Evolutionary conservation across 805 yeast genomes (phyloP), one percentile per base, ranked within the genome.

Genomic region (Candida cerambycidarum): DNA sequence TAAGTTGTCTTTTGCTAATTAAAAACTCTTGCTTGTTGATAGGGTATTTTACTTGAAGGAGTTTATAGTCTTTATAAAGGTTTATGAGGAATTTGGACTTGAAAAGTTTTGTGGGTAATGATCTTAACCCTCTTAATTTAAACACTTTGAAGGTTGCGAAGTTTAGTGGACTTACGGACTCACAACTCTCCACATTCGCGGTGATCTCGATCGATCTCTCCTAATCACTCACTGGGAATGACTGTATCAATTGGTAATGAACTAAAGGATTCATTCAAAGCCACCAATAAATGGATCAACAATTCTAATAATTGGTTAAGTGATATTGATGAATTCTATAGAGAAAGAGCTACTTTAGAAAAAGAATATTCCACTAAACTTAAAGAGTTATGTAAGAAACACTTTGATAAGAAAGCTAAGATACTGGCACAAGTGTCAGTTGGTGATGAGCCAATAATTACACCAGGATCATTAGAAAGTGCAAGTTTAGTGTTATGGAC

Each of bases 401-500:
- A 81, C 48, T 81, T 88, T 53, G 83, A 81, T 45, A 84, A 80
- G 61, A 89, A 90, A 59, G 84, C 95, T 37, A 79, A 80, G 50
- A 63, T 73, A 13, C 71, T 88, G 9, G 78, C 92, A 0, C 60
- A 67, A 11, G 63, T 93, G 21, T 80, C 90, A 33, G 99, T 93
- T 2, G 99, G 99, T 18, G 96, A 88, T 46, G 78, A 78, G 13
- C 99, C 99, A 0, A 76, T 81, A 32, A 78, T 87, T 32, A 93
- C 99, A 0, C 98, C 99, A 0, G 99, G 99, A 0, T 89, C 97
- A 0, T 69, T 92, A 38, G 98, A 93, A 58, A 76, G 86, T 50
- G 96, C 97, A 0, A 73, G 86, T 12, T 66, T 90, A 48, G 95
- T 87, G 10, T 79, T 95, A 1, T 92, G 99, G 99, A 88, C 79